Evolutionary conservation across 768 basidiomycete genomes (phyloP).

Genomic region (Ramaria sp.): DNA sequence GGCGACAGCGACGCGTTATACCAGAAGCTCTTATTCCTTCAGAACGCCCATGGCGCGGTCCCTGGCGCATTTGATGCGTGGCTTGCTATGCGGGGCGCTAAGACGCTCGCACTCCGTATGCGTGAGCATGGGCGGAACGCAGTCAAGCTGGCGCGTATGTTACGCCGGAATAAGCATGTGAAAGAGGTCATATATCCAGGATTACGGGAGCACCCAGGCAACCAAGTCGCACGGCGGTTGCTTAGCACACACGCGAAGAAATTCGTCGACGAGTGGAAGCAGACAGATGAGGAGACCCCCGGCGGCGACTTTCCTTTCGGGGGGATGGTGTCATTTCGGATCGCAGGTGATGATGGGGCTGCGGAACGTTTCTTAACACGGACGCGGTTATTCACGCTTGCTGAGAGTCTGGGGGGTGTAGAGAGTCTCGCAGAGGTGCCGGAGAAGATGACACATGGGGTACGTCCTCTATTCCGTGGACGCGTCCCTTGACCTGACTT

Average conservation of each 20-base stretch:
- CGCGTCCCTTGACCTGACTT: constrained; percentile 3
- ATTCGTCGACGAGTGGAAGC: constrained; percentile 35
- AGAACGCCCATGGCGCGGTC: constrained; percentile 79
- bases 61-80: constrained; percentile 82
- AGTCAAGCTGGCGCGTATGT: constrained; percentile 54
- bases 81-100: constrained; percentile 83
- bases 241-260: constrained; percentile 58
- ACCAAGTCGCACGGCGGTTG: constrained; percentile 50
- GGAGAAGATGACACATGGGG: constrained; percentile 78
- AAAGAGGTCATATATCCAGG: constrained; percentile 84
- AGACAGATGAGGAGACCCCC: constrained; percentile 13
- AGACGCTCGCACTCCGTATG: constrained; percentile 86
- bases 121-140: constrained; percentile 80
- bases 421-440: constrained; percentile 88
- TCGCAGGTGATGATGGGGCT: constrained; percentile 38
- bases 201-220: constrained; percentile 50
- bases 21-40: constrained; percentile 68
- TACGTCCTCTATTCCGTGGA: constrained; percentile 12
- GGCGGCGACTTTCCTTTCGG: constrained; percentile 69
- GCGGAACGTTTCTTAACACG: constrained; percentile 60
- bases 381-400: constrained; percentile 63
- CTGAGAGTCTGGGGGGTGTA: constrained; percentile 85
- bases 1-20: constrained; percentile 23
- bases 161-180: constrained; percentile 48
- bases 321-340: constrained; percentile 76